phyloP scores from a whole-genome alignment of 2,329 filamentous ascomycete genomes.

The Epichloe coenophiala region DNA sequence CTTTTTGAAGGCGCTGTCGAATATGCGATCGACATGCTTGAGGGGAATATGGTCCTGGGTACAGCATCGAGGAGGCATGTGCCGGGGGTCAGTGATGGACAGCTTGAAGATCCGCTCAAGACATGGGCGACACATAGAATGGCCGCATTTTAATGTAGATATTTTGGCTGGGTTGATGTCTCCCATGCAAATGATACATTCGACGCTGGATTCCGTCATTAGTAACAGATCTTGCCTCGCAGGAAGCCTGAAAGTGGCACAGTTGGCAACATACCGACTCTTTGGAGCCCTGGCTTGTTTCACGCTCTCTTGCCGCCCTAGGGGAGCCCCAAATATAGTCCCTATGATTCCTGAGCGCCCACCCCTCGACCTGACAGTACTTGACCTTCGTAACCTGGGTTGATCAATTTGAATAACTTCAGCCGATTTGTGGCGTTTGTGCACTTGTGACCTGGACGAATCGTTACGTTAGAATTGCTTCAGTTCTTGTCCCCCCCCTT shows the following conservation, averaged over 20 bases:
- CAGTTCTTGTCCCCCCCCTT: neutral
- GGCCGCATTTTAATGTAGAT: conserved; percentile 62
- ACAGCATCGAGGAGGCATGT: conserved; percentile 81
- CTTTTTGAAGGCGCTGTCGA: conserved; percentile 61
- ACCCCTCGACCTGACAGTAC: conserved; percentile 7
- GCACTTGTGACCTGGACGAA: conserved; percentile 4
- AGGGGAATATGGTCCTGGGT: conserved; percentile 58
- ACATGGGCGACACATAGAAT: conserved; percentile 70
- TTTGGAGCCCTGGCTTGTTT: conserved; percentile 4
- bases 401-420: conserved; percentile 8
- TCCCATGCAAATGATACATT: conserved; percentile 62
- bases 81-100: conserved; percentile 61
- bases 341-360: conserved; percentile 14
- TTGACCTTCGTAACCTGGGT: conserved; percentile 6
- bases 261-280: conserved; percentile 7
- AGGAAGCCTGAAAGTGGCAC: neutral
- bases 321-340: conserved; percentile 14
- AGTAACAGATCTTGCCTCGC: neutral
- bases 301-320: conserved; percentile 13
- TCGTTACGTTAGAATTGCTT: neutral
- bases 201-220: conserved; percentile 33
- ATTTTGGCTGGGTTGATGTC: conserved; percentile 50
- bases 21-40: conserved; percentile 62
- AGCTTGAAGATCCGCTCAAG: conserved; percentile 61
- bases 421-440: conserved; percentile 9